Evolutionary conservation across 805 yeast genomes (phyloP), one percentile per base, ranked within the genome.

Genomic region (Teunomyces gatunensis): DNA sequence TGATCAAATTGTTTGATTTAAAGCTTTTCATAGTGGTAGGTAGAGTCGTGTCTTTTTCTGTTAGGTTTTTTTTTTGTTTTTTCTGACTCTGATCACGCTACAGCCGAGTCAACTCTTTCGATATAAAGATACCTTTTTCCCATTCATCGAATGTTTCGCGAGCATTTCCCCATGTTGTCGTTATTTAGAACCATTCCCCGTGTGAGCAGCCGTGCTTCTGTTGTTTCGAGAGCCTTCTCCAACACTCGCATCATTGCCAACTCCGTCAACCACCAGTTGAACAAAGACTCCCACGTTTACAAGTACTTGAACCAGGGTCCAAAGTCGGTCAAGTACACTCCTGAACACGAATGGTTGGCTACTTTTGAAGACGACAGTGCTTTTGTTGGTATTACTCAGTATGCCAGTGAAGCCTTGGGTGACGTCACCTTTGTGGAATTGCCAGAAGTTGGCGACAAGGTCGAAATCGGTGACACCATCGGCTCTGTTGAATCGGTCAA

Each of bases 401-500:
- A 94, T 64, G 99, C 99, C 15, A 85, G 97, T 18, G 96, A 90
- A 61, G 96, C 98, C 6, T 80, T 94, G 51, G 99, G 99, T 39
- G 99, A 94, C 69, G 95, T 96, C 47, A 95, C 98, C 3, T 94
- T 78, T 65, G 85, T 91, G 50, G 99, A 94, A 70, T 77, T 92
- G 57, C 96, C 96, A 41, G 91, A 85, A 56, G 79, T 78, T 34
- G 87, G 84, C 35, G 78, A 76, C 35, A 72, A 62, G 27, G 75
- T 85, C 47, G 83, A 74, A 48, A 76, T 77, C 42, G 95, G 96
- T 44, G 97, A 89, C 53, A 74, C 92, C 11, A 74, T 94, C 63
- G 97, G 97, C 5, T 87, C 96, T 28, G 95, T 94, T 35, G 99
- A 94, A 71, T 81, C 90, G 37, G 99, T 94, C 60, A 94, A 94